Conservation (phyloP, 495 filamentous ascomycete genomes). For the Aspergillus nidulans region DNA sequence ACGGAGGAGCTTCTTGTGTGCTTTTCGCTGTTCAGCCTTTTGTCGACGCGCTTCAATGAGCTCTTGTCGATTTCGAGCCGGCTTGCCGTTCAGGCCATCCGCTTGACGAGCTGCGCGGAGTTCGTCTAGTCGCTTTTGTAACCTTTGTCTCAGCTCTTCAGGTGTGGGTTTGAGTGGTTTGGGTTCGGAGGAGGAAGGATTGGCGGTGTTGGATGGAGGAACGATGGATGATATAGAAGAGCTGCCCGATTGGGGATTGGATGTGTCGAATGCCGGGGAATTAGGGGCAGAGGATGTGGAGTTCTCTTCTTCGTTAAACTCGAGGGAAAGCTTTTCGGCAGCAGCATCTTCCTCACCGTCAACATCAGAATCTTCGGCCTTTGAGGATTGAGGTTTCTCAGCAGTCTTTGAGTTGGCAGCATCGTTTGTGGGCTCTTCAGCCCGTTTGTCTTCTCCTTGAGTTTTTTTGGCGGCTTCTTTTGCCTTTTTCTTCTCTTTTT, state of each 20-base stretch:
- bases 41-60: slow-evolving; percentile 82
- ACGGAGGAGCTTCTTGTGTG: slow-evolving; percentile 78
- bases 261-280: slow-evolving; percentile 63
- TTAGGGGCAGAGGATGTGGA: slow-evolving; percentile 51
- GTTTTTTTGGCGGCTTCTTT: slow-evolving; percentile 43
- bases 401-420: slow-evolving; percentile 15
- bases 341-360: slow-evolving; percentile 32
- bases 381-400: slow-evolving; percentile 12
- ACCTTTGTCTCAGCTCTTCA: slow-evolving; percentile 64
- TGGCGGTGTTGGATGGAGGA: slow-evolving; percentile 45
- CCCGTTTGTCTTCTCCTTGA: slow-evolving; percentile 40
- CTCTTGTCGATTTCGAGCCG: slow-evolving; percentile 78
- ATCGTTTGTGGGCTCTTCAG: slow-evolving; percentile 18
- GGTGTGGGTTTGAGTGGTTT: slow-evolving; percentile 54
- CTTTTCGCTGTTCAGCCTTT: slow-evolving; percentile 79
- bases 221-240: slow-evolving; percentile 70
- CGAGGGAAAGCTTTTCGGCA: slow-evolving; percentile 39
- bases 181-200: slow-evolving; percentile 28
- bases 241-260: slow-evolving; percentile 54
- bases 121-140: slow-evolving; percentile 74
- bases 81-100: slow-evolving; percentile 70
- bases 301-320: slow-evolving; percentile 38
- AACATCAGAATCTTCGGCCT: slow-evolving; percentile 28
- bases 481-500: slow-evolving; percentile 47
- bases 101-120: slow-evolving; percentile 80